phyloP scores from a whole-genome alignment of 768 basidiomycete species.

The Lactarius tabidus region DNA sequence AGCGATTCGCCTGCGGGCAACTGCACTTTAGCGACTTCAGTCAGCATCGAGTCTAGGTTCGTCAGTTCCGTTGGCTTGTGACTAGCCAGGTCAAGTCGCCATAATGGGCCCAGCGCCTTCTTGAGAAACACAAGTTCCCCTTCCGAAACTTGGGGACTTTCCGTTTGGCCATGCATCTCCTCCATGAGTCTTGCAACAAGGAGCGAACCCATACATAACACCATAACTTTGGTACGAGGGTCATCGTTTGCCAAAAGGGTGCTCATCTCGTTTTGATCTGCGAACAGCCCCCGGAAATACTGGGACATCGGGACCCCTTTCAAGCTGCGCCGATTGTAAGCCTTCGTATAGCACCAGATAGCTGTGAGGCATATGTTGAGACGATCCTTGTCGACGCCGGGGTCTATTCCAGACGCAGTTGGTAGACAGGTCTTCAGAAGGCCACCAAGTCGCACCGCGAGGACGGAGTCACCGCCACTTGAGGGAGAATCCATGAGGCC shows the following conservation, averaged over 20 bases:
- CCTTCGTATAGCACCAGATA: constrained; percentile 4
- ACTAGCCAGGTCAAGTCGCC: not conserved
- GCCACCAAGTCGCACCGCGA: constrained; percentile 3
- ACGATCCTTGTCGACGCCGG: not conserved
- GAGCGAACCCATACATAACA: constrained; percentile 1
- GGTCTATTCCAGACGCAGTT: not conserved
- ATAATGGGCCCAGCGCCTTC: constrained; percentile 1
- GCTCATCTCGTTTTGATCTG: not conserved
- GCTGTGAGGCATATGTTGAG: not conserved
- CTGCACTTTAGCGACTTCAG: not conserved
- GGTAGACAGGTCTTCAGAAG: constrained; percentile 5
- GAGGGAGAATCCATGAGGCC: not conserved
- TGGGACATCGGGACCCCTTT: not conserved
- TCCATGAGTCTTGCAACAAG: not conserved
- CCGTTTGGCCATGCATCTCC: not conserved
- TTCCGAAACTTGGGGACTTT: not conserved
- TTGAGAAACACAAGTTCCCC: constrained; percentile 6
- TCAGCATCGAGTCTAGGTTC: constrained; percentile 5
- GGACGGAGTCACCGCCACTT: constrained; percentile 2
- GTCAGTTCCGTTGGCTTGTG: not conserved
- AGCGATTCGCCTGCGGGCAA: not conserved
- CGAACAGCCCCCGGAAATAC: constrained; percentile 1
- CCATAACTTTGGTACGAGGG: not conserved
- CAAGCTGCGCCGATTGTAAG: not conserved
- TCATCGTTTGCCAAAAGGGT: not conserved